Conservation (phyloP, 495 filamentous ascomycete genomes). For the Penicillium pancosmium region DNA sequence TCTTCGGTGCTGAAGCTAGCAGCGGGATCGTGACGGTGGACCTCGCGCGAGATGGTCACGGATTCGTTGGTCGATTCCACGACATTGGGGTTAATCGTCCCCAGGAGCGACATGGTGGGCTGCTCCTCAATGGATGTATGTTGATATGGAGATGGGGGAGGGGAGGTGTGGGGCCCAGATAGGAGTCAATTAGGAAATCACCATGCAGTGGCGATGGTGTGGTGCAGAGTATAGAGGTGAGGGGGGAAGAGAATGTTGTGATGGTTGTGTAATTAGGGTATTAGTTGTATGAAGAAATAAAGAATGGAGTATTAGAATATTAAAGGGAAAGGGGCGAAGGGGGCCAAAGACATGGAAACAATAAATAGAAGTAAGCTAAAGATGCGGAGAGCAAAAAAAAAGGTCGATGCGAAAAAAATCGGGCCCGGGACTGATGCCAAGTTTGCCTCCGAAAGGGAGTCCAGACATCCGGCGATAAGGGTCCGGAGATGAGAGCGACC, state of each 20-base stretch:
- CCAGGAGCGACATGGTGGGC: slow-evolving; percentile 42
- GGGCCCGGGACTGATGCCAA: slow-evolving; percentile 12
- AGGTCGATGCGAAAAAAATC: slow-evolving; percentile 7
- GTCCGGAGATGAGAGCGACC: slow-evolving; percentile 5
- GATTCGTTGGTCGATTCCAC: slow-evolving; percentile 18
- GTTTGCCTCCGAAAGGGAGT: slow-evolving; percentile 19
- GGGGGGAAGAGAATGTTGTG: slow-evolving; percentile 3
- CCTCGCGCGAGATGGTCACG: slow-evolving; percentile 16
- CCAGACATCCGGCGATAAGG: slow-evolving; percentile 18
- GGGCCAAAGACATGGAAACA: slow-evolving; percentile 2
- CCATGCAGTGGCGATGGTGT: slow-evolving; percentile 17
- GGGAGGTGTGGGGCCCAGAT: slow-evolving; percentile 12
- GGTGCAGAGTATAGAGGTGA: slow-evolving; percentile 7
- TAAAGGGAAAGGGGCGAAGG: slow-evolving; percentile 10
- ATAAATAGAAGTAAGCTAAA: background rate
- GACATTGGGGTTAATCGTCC: slow-evolving; percentile 41
- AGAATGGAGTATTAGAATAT: slow-evolving; percentile 7
- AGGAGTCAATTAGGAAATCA: slow-evolving; percentile 16
- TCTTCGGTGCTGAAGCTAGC: slow-evolving; percentile 36
- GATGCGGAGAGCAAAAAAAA: slow-evolving; percentile 7
- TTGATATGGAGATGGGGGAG: background rate
- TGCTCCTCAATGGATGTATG: slow-evolving; percentile 1
- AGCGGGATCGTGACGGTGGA: slow-evolving; percentile 27
- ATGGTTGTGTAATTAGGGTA: slow-evolving; percentile 5
- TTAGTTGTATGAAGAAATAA: slow-evolving; percentile 2